Evolutionary conservation across 2,329 filamentous ascomycete species (phyloP).

Genomic region (Setomelanomma holmii): DNA sequence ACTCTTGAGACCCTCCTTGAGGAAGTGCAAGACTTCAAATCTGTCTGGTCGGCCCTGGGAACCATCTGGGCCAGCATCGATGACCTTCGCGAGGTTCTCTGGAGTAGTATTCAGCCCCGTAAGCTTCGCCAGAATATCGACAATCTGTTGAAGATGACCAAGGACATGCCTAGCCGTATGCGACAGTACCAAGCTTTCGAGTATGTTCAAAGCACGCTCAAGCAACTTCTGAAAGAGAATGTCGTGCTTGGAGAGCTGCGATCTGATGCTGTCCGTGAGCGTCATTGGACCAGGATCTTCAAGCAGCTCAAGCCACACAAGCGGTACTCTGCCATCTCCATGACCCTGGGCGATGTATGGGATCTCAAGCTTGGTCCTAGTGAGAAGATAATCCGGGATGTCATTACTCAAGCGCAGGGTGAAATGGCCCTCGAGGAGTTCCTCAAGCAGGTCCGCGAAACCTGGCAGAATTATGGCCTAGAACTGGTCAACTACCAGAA

Average conservation of each 20-base stretch:
- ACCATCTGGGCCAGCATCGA: slow-evolving; percentile 97
- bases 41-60: slow-evolving; percentile 93
- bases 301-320: slow-evolving; percentile 92
- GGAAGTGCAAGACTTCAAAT: slow-evolving; percentile 98
- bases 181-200: slow-evolving; percentile 99
- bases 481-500: slow-evolving; percentile 98
- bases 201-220: slow-evolving; percentile 90
- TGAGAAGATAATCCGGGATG: slow-evolving; percentile 86
- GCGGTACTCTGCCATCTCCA: slow-evolving; percentile 89
- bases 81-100: slow-evolving; percentile 88
- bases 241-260: slow-evolving; percentile 87
- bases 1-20: slow-evolving; percentile 87
- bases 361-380: slow-evolving; percentile 89
- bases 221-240: slow-evolving; percentile 90
- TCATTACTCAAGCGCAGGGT: slow-evolving; percentile 93
- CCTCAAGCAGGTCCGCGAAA: slow-evolving; percentile 92
- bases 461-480: slow-evolving; percentile 92
- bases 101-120: slow-evolving; percentile 93
- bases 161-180: slow-evolving; percentile 99
- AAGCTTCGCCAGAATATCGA: slow-evolving; percentile 92
- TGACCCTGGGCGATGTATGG: slow-evolving; percentile 99
- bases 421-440: slow-evolving; percentile 99
- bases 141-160: slow-evolving; percentile 94
- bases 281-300: slow-evolving; percentile 98
- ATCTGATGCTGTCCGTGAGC: slow-evolving; percentile 93